A percentile compares a stretch with the other conserved stretches of the same genome.
Conservation (phyloP, 768 basidiomycete genomes). For the Mrakia gelida region DNA sequence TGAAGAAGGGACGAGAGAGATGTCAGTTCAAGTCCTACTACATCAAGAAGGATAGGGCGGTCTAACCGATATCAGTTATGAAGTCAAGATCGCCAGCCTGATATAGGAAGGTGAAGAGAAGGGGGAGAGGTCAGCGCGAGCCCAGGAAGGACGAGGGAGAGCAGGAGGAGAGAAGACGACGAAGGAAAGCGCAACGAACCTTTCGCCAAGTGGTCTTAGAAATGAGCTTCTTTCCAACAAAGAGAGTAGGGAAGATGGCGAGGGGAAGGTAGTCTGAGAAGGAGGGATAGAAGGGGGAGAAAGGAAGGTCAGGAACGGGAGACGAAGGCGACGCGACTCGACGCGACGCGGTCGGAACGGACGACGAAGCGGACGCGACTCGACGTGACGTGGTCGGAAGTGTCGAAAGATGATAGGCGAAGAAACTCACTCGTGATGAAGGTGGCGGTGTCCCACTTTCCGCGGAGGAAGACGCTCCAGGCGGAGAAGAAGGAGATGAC, state of each 20-base stretch:
- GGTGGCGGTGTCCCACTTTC: slow-evolving; percentile 42
- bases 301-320: no score
- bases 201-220: slow-evolving; percentile 52
- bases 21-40: no score
- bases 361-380: not conserved
- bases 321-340: no score
- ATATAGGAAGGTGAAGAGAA: not conserved
- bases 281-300: not conserved
- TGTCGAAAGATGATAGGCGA: not conserved
- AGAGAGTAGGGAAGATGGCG: slow-evolving; percentile 70
- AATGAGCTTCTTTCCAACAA: slow-evolving; percentile 56
- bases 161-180: no score
- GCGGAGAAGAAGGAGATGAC: slow-evolving; percentile 38
- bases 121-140: not conserved
- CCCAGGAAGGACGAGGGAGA: not conserved
- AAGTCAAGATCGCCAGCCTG: slow-evolving; percentile 67
- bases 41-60: no score
- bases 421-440: slow-evolving; percentile 43
- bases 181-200: slow-evolving; percentile 41
- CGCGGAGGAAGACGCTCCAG: slow-evolving; percentile 46
- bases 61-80: slow-evolving; percentile 27
- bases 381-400: not conserved
- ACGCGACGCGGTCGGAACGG: not conserved
- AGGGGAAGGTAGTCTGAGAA: slow-evolving; percentile 37
- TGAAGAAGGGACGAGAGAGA: no score